phyloP scores from a whole-genome alignment of 148 eudicot genomes.

The Rhododendron molle region DNA sequence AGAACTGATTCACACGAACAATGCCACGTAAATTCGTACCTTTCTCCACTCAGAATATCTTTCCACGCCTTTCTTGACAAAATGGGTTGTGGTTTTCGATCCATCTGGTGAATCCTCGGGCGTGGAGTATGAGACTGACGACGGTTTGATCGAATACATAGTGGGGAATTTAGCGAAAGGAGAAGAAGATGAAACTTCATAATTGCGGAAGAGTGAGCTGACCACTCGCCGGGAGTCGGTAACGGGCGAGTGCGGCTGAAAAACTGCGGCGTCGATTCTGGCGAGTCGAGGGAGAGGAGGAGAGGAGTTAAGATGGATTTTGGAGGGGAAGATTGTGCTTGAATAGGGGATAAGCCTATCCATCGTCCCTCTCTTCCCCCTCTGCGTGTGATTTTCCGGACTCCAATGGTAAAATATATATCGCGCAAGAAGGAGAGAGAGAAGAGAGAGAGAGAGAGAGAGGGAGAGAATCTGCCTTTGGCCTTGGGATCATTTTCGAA shows the following conservation, averaged over 20 bases:
- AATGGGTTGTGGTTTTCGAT: background rate
- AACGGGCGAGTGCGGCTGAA: background rate
- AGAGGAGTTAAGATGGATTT: conserved; percentile 26
- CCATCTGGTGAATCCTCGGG: conserved; percentile 8
- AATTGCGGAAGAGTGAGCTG: conserved; percentile 16
- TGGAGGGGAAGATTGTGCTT: conserved; percentile 29
- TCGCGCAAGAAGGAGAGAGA: background rate
- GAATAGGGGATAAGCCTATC: conserved; percentile 52
- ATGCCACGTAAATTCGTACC: background rate
- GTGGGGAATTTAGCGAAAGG: background rate
- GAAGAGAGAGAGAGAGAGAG: no score
- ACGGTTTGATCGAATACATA: background rate
- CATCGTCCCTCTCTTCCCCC: conserved; percentile 22
- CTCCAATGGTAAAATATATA: background rate
- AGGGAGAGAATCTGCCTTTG: background rate
- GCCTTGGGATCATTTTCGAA: background rate
- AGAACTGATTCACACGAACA: background rate
- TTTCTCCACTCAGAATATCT: background rate
- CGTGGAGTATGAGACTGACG: background rate
- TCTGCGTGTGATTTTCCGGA: background rate
- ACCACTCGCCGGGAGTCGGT: conserved; percentile 9
- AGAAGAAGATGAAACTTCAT: background rate
- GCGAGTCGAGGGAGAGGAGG: conserved; percentile 31
- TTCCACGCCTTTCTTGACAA: background rate
- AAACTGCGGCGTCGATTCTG: conserved; percentile 14